Base-by-base conservation (phyloP, 176 grass and related monocot species). In the Bromus sterilis region DNA sequence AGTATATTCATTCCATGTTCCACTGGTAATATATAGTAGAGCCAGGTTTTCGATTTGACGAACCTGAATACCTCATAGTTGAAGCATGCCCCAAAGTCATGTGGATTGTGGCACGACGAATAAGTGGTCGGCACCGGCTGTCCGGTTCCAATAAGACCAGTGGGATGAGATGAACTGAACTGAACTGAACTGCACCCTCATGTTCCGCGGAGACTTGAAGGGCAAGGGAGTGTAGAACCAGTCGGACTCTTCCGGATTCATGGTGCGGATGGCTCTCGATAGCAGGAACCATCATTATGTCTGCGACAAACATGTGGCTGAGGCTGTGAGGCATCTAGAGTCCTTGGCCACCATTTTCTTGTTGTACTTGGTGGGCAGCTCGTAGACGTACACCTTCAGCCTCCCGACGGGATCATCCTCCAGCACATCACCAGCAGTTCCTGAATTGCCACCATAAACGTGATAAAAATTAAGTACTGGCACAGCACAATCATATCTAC, bases 151-250 rank as follows among this genome's bases (percentile, higher is more conserved):
- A 32, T 93, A 89, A 2, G 91, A 87, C 91, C 91, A 93, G 33
- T 67, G 84, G 0, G 82, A 85, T 14, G 91, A 86, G 75, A 93
- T 85, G 34, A 68, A 84, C 77, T 93, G 84, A 32, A 93, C 81
- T 10, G 87, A 84, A 7, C 91, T 93, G n/a, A n/a, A n/a, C n/a
- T n/a, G n/a, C n/a, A n/a, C n/a, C 77, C 91, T 85, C 87, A 93
- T 89, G 80, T 89, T 93, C 60, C 84, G 78, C 31, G 91, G 91
- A 10, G 91, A 93, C 74, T 89, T 93, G 81, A 93, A 93, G 23
- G 91, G 91, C 91, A 93, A 65, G 6, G 91, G 91, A 2, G 84
- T 89, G 48, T 93, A 93, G 59, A 93, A 93, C 87, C 91, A 93
- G 84, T 93, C 91, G n/a, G 91, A 87, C 63, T 89, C 84, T 36